A percentile compares a stretch with the other conserved stretches of the same genome.
phyloP scores from a whole-genome alignment of 2,329 filamentous ascomycete species.

The Aschersonia sp. region DNA sequence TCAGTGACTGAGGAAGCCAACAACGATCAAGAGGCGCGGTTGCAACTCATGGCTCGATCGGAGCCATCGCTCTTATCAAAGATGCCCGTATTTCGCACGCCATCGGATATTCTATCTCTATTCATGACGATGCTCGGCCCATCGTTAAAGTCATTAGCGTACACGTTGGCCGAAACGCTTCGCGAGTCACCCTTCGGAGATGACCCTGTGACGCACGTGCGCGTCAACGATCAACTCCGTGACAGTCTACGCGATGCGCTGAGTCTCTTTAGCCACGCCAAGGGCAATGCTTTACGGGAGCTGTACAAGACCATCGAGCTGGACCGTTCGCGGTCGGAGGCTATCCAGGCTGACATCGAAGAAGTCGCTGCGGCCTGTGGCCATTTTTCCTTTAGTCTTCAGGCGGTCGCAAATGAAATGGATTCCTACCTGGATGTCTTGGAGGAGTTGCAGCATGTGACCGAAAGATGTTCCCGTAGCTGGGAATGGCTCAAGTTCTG shows the following conservation, averaged over 20 bases:
- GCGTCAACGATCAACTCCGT: conserved; percentile 66
- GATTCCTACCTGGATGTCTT: conserved; percentile 69
- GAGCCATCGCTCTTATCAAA: conserved; percentile 13
- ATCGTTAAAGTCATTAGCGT: conserved; percentile 91
- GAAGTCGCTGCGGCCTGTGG: conserved; percentile 97
- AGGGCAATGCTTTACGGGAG: conserved; percentile 60
- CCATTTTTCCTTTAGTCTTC: conserved; percentile 84
- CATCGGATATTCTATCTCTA: conserved; percentile 77
- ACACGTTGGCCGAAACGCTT: conserved; percentile 77
- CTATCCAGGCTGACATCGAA: conserved; percentile 83
- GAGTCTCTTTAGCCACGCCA: conserved; percentile 60
- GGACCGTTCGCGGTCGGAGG: conserved; percentile 51
- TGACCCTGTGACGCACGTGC: conserved; percentile 52
- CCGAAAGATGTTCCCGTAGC: conserved; percentile 44
- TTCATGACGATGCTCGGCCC: conserved; percentile 85
- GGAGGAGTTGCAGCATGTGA: conserved; percentile 67
- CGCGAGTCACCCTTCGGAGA: conserved; percentile 72
- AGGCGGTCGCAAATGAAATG: conserved; percentile 85
- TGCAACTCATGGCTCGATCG: conserved; percentile 10
- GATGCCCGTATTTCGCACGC: conserved; percentile 34
- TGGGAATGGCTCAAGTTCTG: conserved; percentile 88
- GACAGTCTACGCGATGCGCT: conserved; percentile 71
- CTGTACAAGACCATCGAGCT: conserved; percentile 73
- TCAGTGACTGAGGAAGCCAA: conserved; percentile 47
- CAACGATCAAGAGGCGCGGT: conserved; percentile 26